phyloP scores from a whole-genome alignment of 2,329 filamentous ascomycete species.

The Alternaria conjuncta region DNA sequence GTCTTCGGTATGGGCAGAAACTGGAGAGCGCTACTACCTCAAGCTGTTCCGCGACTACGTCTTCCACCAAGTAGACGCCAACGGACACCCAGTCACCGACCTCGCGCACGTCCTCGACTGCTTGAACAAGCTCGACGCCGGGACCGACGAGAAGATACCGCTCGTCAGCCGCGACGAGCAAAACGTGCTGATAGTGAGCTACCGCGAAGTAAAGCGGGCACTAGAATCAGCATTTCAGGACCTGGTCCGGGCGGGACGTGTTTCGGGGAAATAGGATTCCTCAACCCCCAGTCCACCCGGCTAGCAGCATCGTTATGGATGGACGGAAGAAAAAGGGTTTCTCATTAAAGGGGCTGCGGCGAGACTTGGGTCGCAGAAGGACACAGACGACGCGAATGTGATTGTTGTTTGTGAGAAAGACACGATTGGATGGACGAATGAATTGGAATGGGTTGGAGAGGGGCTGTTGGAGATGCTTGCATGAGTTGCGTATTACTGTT shows the following conservation, averaged over 20 bases:
- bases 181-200: slow-evolving; percentile 85
- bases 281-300: slow-evolving; percentile 13
- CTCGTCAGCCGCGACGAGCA: slow-evolving; percentile 90
- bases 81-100: slow-evolving; percentile 82
- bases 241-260: slow-evolving; percentile 48
- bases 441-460: neutral
- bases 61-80: slow-evolving; percentile 91
- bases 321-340: neutral
- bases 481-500: slow-evolving; percentile 4
- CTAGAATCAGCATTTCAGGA: slow-evolving; percentile 68
- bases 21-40: slow-evolving; percentile 87
- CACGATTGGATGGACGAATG: neutral
- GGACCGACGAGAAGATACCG: slow-evolving; percentile 82
- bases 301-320: slow-evolving; percentile 11
- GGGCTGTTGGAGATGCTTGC: neutral
- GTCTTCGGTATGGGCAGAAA: slow-evolving; percentile 78
- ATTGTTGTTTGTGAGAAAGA: neutral
- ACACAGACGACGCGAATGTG: neutral
- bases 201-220: slow-evolving; percentile 80
- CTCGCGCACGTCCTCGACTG: slow-evolving; percentile 86
- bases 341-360: neutral
- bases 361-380: neutral
- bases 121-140: slow-evolving; percentile 91
- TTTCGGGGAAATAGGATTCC: slow-evolving; percentile 36
- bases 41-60: slow-evolving; percentile 97